A percentile compares a stretch with the other conserved stretches of the same genome.
Conservation (phyloP, 2,329 filamentous ascomycete species). For the Thermomyces lanuginosus region DNA sequence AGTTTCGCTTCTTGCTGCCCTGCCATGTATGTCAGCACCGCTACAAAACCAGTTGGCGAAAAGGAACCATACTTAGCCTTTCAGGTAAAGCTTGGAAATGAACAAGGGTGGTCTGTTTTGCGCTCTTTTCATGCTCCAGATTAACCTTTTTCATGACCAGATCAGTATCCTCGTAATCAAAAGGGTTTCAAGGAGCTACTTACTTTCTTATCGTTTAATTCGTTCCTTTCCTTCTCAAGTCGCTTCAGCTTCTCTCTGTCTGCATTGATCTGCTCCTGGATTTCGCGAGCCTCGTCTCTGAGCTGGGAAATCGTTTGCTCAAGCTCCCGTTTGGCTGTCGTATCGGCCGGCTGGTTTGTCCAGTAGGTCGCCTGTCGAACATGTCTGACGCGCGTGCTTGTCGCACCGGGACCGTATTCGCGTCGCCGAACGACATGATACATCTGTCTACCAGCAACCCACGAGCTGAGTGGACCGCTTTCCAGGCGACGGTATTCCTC, state of each 20-base stretch:
- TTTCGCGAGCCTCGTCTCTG: constrained; percentile 25
- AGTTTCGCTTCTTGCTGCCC: constrained; percentile 31
- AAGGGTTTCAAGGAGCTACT: constrained; percentile 7
- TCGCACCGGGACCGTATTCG: constrained; percentile 64
- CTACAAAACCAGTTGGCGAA: constrained; percentile 10
- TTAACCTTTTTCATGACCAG: constrained; percentile 11
- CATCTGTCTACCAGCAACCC: constrained; percentile 49
- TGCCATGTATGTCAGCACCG: constrained; percentile 10
- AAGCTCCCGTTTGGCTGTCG: constrained; percentile 40
- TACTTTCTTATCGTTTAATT: constrained; percentile 29
- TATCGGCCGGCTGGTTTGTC: constrained; percentile 61
- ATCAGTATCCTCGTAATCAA: constrained; percentile 2
- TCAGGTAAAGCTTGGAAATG: constrained; percentile 51
- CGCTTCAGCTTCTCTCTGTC: constrained; percentile 15
- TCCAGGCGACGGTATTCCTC: constrained; percentile 52
- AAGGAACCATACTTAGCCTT: constrained; percentile 46
- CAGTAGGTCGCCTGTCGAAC: constrained; percentile 51
- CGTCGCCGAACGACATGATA: constrained; percentile 53
- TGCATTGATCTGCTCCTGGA: constrained; percentile 13
- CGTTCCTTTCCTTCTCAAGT: constrained; percentile 10
- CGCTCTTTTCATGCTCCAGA: constrained; percentile 43
- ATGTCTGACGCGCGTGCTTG: constrained; percentile 49
- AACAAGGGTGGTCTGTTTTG: constrained; percentile 49
- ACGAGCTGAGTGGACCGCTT: constrained; percentile 43
- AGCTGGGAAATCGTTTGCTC: constrained; percentile 33